Conservation (phyloP, 139 green algal species). For the Coelastrella sp. region DNA sequence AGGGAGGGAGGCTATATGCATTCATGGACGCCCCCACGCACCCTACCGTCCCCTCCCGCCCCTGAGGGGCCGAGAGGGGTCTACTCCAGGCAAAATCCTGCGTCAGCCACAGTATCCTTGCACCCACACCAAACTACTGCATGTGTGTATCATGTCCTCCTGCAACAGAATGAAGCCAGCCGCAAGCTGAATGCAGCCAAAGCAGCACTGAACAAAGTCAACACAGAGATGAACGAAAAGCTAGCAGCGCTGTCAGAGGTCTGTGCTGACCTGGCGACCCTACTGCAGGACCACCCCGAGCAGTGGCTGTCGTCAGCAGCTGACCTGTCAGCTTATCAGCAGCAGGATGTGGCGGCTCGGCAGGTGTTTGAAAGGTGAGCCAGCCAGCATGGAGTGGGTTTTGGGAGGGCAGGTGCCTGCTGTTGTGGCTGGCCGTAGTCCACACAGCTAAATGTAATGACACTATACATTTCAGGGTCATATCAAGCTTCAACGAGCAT, state of each 20-base stretch:
- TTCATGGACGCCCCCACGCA: no score
- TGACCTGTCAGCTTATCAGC: slow-evolving; percentile 7
- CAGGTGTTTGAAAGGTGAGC: slow-evolving; percentile 31
- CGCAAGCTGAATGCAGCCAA: background rate
- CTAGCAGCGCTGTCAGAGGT: background rate
- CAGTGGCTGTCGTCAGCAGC: slow-evolving; percentile 36
- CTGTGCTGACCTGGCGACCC: background rate
- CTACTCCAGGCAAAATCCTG: no score
- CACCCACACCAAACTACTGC: no score
- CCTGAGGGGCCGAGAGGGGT: no score
- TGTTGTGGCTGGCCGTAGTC: background rate
- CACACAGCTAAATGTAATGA: background rate
- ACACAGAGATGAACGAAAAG: background rate
- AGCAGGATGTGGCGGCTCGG: slow-evolving; percentile 18
- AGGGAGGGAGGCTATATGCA: no score
- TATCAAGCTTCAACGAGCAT: no score
- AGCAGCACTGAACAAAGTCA: background rate
- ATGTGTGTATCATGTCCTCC: background rate
- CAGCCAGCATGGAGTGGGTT: background rate
- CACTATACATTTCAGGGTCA: no score
- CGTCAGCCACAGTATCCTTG: no score
- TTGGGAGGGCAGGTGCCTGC: no score
- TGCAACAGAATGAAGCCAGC: background rate
- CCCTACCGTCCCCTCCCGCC: no score
- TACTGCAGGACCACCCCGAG: background rate